These are phyloP conservation scores for Plicaturopsis crispa DNA, from an alignment of 768 basidiomycete species.

Conservation along the genomic window DNA sequence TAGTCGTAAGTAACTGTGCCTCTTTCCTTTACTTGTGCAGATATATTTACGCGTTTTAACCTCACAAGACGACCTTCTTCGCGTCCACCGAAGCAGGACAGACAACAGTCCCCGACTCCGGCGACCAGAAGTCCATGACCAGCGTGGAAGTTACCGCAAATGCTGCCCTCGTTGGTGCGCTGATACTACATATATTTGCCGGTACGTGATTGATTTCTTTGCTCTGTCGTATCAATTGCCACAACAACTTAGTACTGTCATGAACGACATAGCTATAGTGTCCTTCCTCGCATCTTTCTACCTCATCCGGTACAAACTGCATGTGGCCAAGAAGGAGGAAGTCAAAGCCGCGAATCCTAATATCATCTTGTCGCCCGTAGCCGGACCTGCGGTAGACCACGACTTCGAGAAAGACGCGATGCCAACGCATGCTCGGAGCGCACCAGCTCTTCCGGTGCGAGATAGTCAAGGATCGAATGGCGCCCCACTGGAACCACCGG, in stretches of 20 bases:
- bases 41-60: conserved; percentile 1
- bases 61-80: conserved; percentile 54
- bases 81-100: conserved; percentile 49
- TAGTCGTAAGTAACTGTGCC: conserved; percentile 35
- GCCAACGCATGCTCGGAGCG: conserved; percentile 2
- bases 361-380: conserved; percentile 15
- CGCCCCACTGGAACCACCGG: conserved; percentile 20
- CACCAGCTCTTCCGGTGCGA: not conserved
- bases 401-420: conserved; percentile 5
- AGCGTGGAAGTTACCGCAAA: conserved; percentile 29
- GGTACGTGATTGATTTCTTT: conserved; percentile 22
- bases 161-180: conserved; percentile 40
- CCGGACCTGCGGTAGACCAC: conserved; percentile 2
- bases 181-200: conserved; percentile 46
- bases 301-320: conserved; percentile 45
- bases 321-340: conserved; percentile 43
- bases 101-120: conserved; percentile 26
- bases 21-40: not conserved
- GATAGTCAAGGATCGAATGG: not conserved
- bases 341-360: conserved; percentile 24
- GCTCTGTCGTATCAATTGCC: conserved; percentile 14
- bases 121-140: conserved; percentile 7
- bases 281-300: conserved; percentile 52
- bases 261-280: conserved; percentile 22
- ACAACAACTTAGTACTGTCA: not conserved